Conservation (phyloP, 805 yeast species). For the Metschnikowia anglica region DNA sequence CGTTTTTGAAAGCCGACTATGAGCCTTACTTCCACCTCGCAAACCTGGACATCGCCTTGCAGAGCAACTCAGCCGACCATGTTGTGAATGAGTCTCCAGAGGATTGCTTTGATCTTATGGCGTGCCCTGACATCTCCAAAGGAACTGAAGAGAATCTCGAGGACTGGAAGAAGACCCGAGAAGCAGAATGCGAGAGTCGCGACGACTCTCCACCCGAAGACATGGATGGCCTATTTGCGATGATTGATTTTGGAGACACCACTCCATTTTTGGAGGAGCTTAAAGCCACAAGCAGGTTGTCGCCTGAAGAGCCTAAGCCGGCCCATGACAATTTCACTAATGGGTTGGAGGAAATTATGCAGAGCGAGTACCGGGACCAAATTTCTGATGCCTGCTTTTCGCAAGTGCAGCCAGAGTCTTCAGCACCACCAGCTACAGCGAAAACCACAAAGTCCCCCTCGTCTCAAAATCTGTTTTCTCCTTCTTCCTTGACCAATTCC, state of each 20-base stretch:
- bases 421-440: not conserved
- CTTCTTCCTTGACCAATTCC: not conserved
- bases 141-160: too few relatives aligned
- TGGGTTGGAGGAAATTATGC: not conserved
- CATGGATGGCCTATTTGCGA: not conserved
- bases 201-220: not conserved
- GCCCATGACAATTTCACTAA: not conserved
- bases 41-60: not conserved
- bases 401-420: not conserved
- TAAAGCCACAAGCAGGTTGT: not conserved
- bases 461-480: not conserved
- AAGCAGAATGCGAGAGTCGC: not conserved
- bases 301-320: not conserved
- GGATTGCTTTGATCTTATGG: conserved; percentile 1
- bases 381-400: not conserved
- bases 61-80: not conserved
- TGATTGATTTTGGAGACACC: not conserved
- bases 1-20: not conserved
- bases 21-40: conserved; percentile 3
- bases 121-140: conserved; percentile 3
- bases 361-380: not conserved
- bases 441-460: not conserved
- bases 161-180: too few relatives aligned
- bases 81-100: not conserved
- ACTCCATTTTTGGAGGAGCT: not conserved